Conservation (phyloP, 805 yeast genomes). For the Candida mattraensis region DNA sequence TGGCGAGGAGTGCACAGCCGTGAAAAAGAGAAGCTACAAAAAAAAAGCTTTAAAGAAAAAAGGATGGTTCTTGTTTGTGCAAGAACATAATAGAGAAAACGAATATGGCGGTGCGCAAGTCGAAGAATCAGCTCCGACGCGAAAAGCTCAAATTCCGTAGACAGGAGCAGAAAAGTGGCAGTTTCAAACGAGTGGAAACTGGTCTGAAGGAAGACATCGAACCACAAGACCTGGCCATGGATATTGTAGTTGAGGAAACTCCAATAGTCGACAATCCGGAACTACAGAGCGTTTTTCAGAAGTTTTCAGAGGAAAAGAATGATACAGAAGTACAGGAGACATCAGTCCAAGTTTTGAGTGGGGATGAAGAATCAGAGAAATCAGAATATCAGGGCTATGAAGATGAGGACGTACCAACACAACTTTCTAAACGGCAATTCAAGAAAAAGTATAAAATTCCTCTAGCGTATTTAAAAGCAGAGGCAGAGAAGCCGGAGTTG, state of each 20-base stretch:
- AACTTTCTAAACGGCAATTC: constrained; percentile 49
- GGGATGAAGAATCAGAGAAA: constrained; percentile 12
- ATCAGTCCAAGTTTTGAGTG: constrained; percentile 12
- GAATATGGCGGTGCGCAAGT: constrained; percentile 32
- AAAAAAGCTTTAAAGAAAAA: no score
- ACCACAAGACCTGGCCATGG: constrained; percentile 4
- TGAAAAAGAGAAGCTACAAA: no score
- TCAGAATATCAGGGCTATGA: constrained; percentile 18
- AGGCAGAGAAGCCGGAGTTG: constrained; percentile 61
- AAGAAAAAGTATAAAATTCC: constrained; percentile 58
- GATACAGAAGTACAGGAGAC: constrained; percentile 3
- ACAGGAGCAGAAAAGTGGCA: constrained; percentile 1
- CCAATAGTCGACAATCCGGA: constrained; percentile 9
- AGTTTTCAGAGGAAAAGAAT: constrained; percentile 16
- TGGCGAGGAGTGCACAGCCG: no score
- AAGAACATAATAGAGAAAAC: no score
- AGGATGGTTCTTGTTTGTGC: no score
- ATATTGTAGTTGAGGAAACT: constrained; percentile 14
- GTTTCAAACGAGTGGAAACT: neutral
- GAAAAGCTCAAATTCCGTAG: constrained; percentile 42
- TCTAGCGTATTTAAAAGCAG: constrained; percentile 64
- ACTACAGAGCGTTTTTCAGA: constrained; percentile 21
- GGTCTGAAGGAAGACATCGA: constrained; percentile 1
- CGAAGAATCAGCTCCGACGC: constrained; percentile 55
- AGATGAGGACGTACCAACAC: constrained; percentile 25